A percentile compares a stretch with the other conserved stretches of the same genome.
Evolutionary conservation across 495 filamentous ascomycete genomes (phyloP).

Genomic region (Aspergillus steynii): DNA sequence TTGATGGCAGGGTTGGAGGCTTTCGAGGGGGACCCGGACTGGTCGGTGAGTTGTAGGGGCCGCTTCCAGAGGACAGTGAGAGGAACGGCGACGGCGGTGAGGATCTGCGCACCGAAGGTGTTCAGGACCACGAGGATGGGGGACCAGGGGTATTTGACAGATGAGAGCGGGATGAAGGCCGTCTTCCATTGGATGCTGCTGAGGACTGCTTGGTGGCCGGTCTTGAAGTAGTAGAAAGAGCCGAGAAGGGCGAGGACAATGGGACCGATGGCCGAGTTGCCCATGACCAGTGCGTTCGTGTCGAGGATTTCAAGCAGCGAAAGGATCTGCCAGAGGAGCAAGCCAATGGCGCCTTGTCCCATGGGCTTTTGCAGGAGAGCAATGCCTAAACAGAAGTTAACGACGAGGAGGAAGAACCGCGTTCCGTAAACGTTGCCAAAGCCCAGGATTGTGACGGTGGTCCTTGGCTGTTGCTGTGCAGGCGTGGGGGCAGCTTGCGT

Average conservation of each 20-base stretch:
- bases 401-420: conserved; percentile 81
- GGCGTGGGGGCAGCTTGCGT: conserved; percentile 27
- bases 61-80: conserved; percentile 86
- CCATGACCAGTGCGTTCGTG: conserved; percentile 61
- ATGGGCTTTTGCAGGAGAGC: conserved; percentile 91
- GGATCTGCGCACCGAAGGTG: conserved; percentile 84
- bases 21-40: conserved; percentile 28
- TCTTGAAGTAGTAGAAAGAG: conserved; percentile 95
- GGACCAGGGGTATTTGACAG: conserved; percentile 85
- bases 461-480: conserved; percentile 42
- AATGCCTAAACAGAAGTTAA: conserved; percentile 72
- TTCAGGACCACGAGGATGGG: conserved; percentile 82
- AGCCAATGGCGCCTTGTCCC: conserved; percentile 79
- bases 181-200: conserved; percentile 92
- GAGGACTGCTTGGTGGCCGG: conserved; percentile 90
- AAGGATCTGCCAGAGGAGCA: conserved; percentile 82
- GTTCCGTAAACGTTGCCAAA: conserved; percentile 92
- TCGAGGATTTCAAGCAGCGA: conserved; percentile 87
- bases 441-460: conserved; percentile 76
- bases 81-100: conserved; percentile 76
- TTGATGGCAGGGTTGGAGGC: conserved; percentile 45
- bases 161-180: conserved; percentile 87
- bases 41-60: conserved; percentile 42
- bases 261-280: conserved; percentile 75
- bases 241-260: conserved; percentile 81